Evolutionary conservation across 306 rosid species (phyloP).

Genomic region (Senna tora): DNA sequence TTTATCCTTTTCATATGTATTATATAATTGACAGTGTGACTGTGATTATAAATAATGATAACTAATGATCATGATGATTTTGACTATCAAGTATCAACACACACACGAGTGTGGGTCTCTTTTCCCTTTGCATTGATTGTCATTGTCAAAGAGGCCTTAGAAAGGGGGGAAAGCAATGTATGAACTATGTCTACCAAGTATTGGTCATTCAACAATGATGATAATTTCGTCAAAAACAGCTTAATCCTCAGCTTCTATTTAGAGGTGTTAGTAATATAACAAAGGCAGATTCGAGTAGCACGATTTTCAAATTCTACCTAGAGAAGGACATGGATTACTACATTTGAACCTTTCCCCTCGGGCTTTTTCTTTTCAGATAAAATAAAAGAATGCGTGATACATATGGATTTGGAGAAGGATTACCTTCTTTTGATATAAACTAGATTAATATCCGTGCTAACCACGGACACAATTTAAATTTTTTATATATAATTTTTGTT

Average conservation of each 20-base stretch:
- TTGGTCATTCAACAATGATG: not conserved
- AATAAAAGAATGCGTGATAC: too few species aligned
- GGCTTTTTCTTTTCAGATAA: not conserved
- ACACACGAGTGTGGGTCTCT: not conserved
- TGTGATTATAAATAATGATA: slow-evolving; percentile 26
- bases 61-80: slow-evolving; percentile 27
- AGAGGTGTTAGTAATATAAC: too few species aligned
- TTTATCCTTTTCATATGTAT: slow-evolving; percentile 31
- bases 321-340: too few species aligned
- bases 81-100: not conserved
- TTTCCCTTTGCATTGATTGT: not conserved
- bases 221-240: not conserved
- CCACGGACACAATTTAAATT: too few species aligned
- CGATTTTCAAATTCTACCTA: not conserved
- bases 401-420: too few species aligned
- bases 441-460: too few species aligned
- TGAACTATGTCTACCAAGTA: not conserved
- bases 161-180: not conserved
- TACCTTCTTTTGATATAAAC: too few species aligned
- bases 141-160: not conserved
- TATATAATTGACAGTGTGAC: slow-evolving; percentile 30
- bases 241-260: not conserved
- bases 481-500: too few species aligned
- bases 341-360: not conserved
- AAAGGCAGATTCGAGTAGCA: not conserved